Evolutionary conservation across 768 basidiomycete genomes (phyloP).

Genomic region (Wakefieldia striispora): DNA sequence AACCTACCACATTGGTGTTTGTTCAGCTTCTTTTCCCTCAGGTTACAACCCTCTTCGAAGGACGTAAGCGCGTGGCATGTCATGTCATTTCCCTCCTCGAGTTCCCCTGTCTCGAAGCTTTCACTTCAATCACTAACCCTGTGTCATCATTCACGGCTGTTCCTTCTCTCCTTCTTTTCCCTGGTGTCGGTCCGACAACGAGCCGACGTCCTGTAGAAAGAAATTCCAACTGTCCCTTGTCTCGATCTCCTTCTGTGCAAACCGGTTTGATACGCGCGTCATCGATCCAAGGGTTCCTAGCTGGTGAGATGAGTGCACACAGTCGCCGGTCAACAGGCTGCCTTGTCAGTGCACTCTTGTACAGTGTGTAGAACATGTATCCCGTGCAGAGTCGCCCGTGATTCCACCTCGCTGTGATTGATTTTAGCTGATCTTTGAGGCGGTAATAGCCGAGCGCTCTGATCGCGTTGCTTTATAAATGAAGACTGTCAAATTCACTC

Average conservation of each 20-base stretch:
- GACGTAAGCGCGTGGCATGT: constrained; percentile 9
- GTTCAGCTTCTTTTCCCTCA: constrained; percentile 1
- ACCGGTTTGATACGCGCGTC: not conserved
- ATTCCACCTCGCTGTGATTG: too few relatives aligned
- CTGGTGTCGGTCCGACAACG: too few relatives aligned
- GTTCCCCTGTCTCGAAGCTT: not conserved
- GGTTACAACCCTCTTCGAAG: constrained; percentile 2
- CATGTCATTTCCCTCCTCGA: not conserved
- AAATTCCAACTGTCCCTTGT: not conserved
- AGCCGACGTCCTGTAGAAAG: not conserved
- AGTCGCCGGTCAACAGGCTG: not conserved
- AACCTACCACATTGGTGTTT: not conserved
- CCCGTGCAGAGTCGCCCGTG: too few relatives aligned
- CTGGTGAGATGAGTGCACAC: constrained; percentile 4
- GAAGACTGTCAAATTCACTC: constrained; percentile 11
- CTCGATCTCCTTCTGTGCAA: too few relatives aligned
- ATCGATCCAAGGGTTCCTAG: not conserved
- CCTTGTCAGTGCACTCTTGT: constrained; percentile 8
- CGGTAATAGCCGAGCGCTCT: constrained; percentile 6
- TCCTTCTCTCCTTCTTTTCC: not conserved
- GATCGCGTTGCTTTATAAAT: constrained; percentile 1
- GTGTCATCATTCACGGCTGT: not conserved
- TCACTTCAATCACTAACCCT: constrained; percentile 5
- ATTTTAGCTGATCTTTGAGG: constrained; percentile 2
- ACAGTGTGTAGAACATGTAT: too few relatives aligned